These are phyloP conservation scores for Pyrenophora seminiperda DNA, from an alignment of 2,329 filamentous ascomycete species.

Conservation along the genomic window DNA sequence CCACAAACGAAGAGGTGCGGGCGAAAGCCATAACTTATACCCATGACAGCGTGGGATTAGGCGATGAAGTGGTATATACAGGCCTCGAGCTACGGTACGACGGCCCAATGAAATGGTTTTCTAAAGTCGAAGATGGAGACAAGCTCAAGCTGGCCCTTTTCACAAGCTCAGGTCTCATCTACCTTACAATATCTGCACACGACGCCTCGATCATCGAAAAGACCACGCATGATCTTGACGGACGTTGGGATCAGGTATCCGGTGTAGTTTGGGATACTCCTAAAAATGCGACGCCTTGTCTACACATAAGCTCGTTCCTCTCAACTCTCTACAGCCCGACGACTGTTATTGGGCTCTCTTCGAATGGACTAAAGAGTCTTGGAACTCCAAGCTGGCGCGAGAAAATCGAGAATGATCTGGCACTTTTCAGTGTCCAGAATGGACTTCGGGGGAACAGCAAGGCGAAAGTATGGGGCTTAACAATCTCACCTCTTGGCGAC, in stretches of 20 bases:
- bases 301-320: slow-evolving; percentile 48
- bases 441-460: slow-evolving; percentile 57
- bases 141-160: slow-evolving; percentile 42
- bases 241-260: slow-evolving; percentile 51
- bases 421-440: slow-evolving; percentile 55
- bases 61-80: slow-evolving; percentile 32
- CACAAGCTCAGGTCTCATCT: slow-evolving; percentile 32
- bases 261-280: slow-evolving; percentile 42
- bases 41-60: slow-evolving; percentile 21
- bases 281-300: slow-evolving; percentile 16
- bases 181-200: slow-evolving; percentile 28
- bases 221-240: slow-evolving; percentile 44
- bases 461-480: slow-evolving; percentile 61
- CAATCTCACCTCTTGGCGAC: slow-evolving; percentile 53
- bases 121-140: slow-evolving; percentile 17
- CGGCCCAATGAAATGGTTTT: slow-evolving; percentile 40
- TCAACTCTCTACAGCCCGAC: slow-evolving; percentile 43
- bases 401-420: slow-evolving; percentile 46
- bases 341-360: slow-evolving; percentile 35
- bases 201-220: slow-evolving; percentile 31
- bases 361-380: slow-evolving; percentile 12
- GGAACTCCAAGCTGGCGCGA: slow-evolving; percentile 47
- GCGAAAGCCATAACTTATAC: slow-evolving; percentile 29
- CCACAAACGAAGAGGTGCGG: slow-evolving; percentile 42
- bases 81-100: slow-evolving; percentile 28